A percentile compares a stretch with the other conserved stretches of the same genome.
phyloP scores from a whole-genome alignment of 140 eudicot species.

The Flaveria floridana region DNA sequence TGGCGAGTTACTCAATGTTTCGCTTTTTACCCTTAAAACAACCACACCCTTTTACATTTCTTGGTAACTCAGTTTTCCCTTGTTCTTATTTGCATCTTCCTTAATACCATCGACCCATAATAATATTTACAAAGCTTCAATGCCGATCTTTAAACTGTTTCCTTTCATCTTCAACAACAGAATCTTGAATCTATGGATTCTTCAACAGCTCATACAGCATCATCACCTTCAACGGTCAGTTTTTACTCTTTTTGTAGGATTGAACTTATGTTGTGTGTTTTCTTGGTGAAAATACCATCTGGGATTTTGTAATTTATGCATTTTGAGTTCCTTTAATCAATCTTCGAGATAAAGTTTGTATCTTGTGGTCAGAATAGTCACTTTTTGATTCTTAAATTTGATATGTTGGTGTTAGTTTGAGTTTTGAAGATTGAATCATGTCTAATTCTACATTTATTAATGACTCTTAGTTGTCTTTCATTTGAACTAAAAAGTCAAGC shows the following conservation, averaged over 20 bases:
- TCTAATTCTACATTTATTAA: not conserved
- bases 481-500: no score
- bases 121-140: conserved; percentile 22
- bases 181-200: conserved; percentile 31
- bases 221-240: conserved; percentile 44
- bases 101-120: conserved; percentile 26
- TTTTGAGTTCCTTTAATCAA: not conserved
- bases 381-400: not conserved
- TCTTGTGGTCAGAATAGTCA: conserved; percentile 2
- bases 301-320: not conserved
- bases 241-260: not conserved
- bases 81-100: conserved; percentile 27
- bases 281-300: no score
- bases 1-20: conserved; percentile 38
- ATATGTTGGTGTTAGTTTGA: not conserved
- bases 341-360: conserved; percentile 6
- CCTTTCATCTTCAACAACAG: conserved; percentile 27
- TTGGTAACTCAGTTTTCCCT: conserved; percentile 35
- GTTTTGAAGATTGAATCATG: not conserved
- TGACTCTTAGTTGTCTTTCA: not conserved
- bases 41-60: conserved; percentile 28
- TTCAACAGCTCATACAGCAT: conserved; percentile 28
- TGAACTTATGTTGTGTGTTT: not conserved
- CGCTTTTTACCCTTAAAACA: conserved; percentile 16
- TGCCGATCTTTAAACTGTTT: conserved; percentile 12